These are phyloP conservation scores for Debaryomycetaceae sp. DNA, from an alignment of 1,139 yeast species.

Conservation along the genomic window DNA sequence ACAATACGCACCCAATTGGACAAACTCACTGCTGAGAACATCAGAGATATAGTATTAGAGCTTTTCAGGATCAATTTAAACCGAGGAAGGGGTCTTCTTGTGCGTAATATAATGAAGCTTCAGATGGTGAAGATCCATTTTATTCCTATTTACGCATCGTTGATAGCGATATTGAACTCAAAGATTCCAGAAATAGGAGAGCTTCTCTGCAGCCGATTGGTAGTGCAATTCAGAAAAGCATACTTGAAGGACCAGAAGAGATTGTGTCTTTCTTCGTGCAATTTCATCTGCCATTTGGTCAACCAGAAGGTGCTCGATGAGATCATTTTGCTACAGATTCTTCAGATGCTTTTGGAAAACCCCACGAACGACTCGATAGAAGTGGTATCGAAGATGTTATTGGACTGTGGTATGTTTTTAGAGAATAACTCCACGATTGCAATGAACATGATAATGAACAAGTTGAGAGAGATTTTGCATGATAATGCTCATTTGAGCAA, in stretches of 20 bases:
- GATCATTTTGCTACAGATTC: conserved; percentile 58
- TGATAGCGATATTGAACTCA: conserved; percentile 60
- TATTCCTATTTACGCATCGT: conserved; percentile 54
- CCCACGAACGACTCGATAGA: conserved; percentile 47
- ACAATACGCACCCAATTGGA: conserved; percentile 48
- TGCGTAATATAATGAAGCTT: conserved; percentile 54
- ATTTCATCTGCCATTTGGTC: conserved; percentile 60
- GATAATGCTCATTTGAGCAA: conserved; percentile 44
- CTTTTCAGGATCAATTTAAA: conserved; percentile 53
- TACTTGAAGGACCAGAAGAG: conserved; percentile 48
- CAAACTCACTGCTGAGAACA: conserved; percentile 42
- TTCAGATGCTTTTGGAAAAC: conserved; percentile 53
- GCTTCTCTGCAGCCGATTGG: conserved; percentile 49
- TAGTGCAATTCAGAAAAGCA: conserved; percentile 57
- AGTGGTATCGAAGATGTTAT: conserved; percentile 23
- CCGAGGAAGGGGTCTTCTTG: conserved; percentile 60
- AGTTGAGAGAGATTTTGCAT: conserved; percentile 57
- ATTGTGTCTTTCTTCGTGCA: conserved; percentile 38
- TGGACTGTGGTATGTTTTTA: conserved; percentile 22
- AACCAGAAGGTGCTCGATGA: conserved; percentile 68
- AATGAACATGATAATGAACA: conserved; percentile 53
- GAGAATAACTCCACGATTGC: conserved; percentile 22
- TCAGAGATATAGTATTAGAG: conserved; percentile 45
- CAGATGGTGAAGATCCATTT: conserved; percentile 40
- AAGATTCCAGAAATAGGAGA: conserved; percentile 71